Percentiles rank a stretch among this genome's conserved stretches.
These are phyloP conservation scores for Wickerhamiella parazyma DNA, from an alignment of 805 yeast genomes.

Conservation along the genomic window DNA sequence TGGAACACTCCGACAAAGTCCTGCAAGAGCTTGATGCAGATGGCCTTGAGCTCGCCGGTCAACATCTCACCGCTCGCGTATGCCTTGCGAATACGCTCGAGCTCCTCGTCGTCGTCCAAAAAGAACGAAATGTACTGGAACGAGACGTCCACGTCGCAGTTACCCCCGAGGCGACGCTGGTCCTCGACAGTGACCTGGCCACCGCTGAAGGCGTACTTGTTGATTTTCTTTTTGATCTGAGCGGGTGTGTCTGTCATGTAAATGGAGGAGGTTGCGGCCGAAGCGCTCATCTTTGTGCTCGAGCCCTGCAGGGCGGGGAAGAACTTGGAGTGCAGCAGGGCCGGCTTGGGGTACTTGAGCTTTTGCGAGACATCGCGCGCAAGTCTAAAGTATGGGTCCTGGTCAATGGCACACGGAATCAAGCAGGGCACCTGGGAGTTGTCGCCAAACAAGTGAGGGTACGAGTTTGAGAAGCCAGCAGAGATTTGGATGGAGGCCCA, in stretches of 20 bases:
- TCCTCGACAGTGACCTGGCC: slow-evolving; percentile 81
- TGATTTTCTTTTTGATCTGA: slow-evolving; percentile 84
- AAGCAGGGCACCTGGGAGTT: slow-evolving; percentile 87
- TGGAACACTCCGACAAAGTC: slow-evolving; percentile 73
- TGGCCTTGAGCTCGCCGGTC: slow-evolving; percentile 86
- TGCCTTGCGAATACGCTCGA: slow-evolving; percentile 44
- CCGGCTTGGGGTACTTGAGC: slow-evolving; percentile 78
- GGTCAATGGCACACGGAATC: slow-evolving; percentile 98
- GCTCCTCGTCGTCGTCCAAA: slow-evolving; percentile 72
- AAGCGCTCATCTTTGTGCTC: slow-evolving; percentile 91
- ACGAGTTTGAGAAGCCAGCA: slow-evolving; percentile 89
- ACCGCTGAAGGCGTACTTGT: slow-evolving; percentile 93
- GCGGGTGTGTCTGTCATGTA: slow-evolving; percentile 91
- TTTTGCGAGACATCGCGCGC: slow-evolving; percentile 96
- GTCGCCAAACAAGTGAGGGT: slow-evolving; percentile 80
- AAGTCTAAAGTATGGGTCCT: slow-evolving; percentile 95
- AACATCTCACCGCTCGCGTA: slow-evolving; percentile 72
- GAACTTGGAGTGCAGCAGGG: slow-evolving; percentile 84
- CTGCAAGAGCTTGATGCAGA: slow-evolving; percentile 69
- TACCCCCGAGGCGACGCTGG: slow-evolving; percentile 81
- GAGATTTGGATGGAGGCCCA: slow-evolving; percentile 95
- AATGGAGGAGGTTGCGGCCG: slow-evolving; percentile 81
- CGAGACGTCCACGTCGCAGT: slow-evolving; percentile 92
- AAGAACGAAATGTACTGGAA: slow-evolving; percentile 86
- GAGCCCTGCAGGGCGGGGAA: slow-evolving; percentile 98